Base-by-base conservation (phyloP, 352 stramenopile species). In the Globisporangium rhizosaccharum region DNA sequence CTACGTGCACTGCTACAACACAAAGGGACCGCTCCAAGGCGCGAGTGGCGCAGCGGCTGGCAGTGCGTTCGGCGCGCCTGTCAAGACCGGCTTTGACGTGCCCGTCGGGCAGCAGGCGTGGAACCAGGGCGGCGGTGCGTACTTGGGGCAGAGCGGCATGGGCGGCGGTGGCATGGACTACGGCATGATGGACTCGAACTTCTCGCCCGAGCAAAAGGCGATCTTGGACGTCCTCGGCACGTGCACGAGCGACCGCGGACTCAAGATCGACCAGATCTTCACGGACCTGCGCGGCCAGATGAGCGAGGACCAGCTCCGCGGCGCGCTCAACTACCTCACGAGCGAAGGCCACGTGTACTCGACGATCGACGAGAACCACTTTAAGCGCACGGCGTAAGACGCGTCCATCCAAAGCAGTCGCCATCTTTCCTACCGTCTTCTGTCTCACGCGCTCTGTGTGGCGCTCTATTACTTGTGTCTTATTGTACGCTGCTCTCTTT, bases 291-390 rank as follows among this genome's bases (percentile, higher is more conserved):
- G 76, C 28, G 76, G 77, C 11, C 72, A 85, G 57, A 78, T 94
- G 60, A 88, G 62, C 25, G 84, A 94, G 53, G 60, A 60, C 26
- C 75, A 91, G 53, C 61, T 92, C 30, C 81, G 78, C 26, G 76
- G 74, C 41, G 82, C 72, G 54, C 77, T 96, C 57, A 75, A 90
- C 57, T 86, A 90, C 63, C 77, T 96, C 48, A 94, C 76, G 23
- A 91, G 76, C 64, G 88, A 96, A 63, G 87, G 88, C 42, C 83
- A 94, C 59, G 82, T 96, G 53, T 96, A 96, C 77, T 94, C 85
- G 56, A 96, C 88, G 25, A 94, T 96, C 66, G 88, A 96, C 63
- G 87, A 96, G 62, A 82, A 95, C 68, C 88, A 96, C 70, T 94
- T 92, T 67, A 92, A 90, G 69, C 79, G 86, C 37, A 96, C 88